Percentiles rank a stretch among this genome's conserved stretches.
Conservation (phyloP, 1,284 basidiomycete genomes). For the Marasmius fiardii region DNA sequence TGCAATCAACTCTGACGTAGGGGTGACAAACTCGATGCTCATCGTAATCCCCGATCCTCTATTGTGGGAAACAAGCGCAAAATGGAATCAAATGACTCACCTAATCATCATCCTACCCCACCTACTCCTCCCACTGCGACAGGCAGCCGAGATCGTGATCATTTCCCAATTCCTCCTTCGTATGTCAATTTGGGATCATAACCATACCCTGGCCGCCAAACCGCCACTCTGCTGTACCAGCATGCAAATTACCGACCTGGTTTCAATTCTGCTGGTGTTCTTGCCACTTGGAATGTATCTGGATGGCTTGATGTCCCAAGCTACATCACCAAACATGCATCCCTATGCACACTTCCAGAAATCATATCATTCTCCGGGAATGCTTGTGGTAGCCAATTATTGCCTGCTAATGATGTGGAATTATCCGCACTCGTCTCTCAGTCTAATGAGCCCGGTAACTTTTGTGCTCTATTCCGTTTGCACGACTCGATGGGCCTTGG, state of each 20-base stretch:
- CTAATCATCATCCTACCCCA: not conserved
- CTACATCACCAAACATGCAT: not conserved
- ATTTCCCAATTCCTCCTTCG: not conserved
- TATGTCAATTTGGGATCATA: not conserved
- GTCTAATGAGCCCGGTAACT: not conserved
- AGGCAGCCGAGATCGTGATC: not conserved
- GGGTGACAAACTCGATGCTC: not conserved
- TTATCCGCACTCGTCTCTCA: not conserved
- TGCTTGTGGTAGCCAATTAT: not conserved
- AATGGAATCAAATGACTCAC: not conserved
- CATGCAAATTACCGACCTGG: not conserved
- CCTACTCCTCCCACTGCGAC: not conserved
- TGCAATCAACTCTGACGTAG: not conserved
- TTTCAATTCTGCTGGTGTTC: not conserved
- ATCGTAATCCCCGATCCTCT: not conserved
- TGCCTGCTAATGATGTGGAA: not conserved
- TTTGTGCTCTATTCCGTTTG: not conserved
- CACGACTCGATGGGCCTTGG: not conserved
- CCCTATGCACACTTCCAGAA: not conserved
- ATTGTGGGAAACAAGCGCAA: not conserved
- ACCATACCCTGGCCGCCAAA: not conserved
- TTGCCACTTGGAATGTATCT: not conserved
- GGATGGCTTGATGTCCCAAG: not conserved
- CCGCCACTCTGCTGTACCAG: not conserved
- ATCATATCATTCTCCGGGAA: not conserved